Evolutionary conservation across 192 early-diverging fungal species (phyloP).

Genomic region (Coemansia sp.): DNA sequence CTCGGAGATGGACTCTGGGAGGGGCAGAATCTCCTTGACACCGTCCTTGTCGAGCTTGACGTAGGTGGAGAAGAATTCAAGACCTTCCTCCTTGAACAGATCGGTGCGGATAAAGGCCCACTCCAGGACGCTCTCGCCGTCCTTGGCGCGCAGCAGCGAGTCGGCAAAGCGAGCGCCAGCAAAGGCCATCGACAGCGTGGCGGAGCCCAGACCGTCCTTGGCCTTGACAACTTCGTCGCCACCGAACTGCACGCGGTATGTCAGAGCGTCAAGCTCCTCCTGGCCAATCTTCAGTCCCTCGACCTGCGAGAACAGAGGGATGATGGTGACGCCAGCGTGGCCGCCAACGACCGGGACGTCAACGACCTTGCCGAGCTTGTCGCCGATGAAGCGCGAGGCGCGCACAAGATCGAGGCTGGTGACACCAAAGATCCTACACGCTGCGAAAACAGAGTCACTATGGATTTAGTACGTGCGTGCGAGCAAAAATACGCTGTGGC

Average conservation of each 20-base stretch:
- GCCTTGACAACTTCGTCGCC: conserved; percentile 99
- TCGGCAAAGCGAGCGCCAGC: conserved; percentile 90
- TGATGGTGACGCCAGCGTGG: conserved; percentile 96
- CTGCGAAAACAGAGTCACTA: conserved; percentile 1
- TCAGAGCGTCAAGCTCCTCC: conserved; percentile 86
- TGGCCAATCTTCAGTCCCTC: conserved; percentile 66
- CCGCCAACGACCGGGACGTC: conserved; percentile 91
- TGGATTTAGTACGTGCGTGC: background rate
- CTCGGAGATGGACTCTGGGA: conserved; percentile 68
- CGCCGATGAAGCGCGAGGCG: conserved; percentile 90
- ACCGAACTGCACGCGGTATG: conserved; percentile 97
- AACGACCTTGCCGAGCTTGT: conserved; percentile 70
- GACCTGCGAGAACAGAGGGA: conserved; percentile 88
- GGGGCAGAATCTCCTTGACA: conserved; percentile 79
- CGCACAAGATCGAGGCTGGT: conserved; percentile 97
- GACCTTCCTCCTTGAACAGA: conserved; percentile 60
- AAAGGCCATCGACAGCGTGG: conserved; percentile 87
- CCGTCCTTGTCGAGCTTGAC: conserved; percentile 81
- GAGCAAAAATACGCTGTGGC: background rate
- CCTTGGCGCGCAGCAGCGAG: conserved; percentile 77
- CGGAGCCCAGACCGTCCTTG: conserved; percentile 92
- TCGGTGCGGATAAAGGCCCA: conserved; percentile 79
- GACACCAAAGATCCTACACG: conserved; percentile 82
- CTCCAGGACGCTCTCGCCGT: conserved; percentile 80
- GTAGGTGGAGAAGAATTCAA: conserved; percentile 77